phyloP scores from a whole-genome alignment of 2,329 filamentous ascomycete species.

The Thermothelomyces thermophilus region DNA sequence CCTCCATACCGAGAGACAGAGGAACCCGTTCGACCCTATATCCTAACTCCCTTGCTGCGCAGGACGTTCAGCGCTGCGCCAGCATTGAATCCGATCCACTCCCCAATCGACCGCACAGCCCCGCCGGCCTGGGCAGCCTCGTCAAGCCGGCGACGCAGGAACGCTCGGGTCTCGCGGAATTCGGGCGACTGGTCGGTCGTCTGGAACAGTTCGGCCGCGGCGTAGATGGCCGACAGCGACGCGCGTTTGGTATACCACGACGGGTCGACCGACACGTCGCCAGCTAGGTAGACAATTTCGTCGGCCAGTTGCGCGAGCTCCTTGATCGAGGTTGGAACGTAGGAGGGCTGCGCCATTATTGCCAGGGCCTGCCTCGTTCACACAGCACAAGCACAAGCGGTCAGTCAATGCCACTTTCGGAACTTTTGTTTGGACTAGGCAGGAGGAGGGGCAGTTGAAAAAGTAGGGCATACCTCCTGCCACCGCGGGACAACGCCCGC shows the following conservation, averaged over 20 bases:
- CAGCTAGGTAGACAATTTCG: constrained; percentile 84
- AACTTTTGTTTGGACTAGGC: too few species aligned
- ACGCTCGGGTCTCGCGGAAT: constrained; percentile 72
- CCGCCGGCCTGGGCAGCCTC: constrained; percentile 60
- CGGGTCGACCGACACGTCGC: constrained; percentile 73
- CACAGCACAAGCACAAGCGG: not conserved
- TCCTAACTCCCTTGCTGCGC: constrained; percentile 77
- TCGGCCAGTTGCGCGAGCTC: constrained; percentile 81
- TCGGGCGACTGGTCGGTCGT: constrained; percentile 71
- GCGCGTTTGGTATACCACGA: constrained; percentile 74
- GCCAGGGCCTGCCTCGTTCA: constrained; percentile 61
- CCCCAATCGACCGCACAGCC: constrained; percentile 55
- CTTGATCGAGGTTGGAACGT: constrained; percentile 66
- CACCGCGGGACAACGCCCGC: constrained; percentile 61
- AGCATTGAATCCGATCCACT: constrained; percentile 79
- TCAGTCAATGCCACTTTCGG: too few species aligned
- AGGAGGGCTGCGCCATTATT: constrained; percentile 78
- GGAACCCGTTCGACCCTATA: too few species aligned
- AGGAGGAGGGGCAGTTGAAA: constrained; percentile 14
- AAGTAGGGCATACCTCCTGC: constrained; percentile 86
- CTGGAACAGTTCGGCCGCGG: constrained; percentile 85
- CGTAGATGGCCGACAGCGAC: constrained; percentile 52
- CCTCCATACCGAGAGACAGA: too few species aligned
- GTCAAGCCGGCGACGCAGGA: constrained; percentile 67
- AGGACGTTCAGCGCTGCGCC: constrained; percentile 72